Base-by-base conservation (phyloP, 805 yeast species). In the Schwanniomyces occidentalis region DNA sequence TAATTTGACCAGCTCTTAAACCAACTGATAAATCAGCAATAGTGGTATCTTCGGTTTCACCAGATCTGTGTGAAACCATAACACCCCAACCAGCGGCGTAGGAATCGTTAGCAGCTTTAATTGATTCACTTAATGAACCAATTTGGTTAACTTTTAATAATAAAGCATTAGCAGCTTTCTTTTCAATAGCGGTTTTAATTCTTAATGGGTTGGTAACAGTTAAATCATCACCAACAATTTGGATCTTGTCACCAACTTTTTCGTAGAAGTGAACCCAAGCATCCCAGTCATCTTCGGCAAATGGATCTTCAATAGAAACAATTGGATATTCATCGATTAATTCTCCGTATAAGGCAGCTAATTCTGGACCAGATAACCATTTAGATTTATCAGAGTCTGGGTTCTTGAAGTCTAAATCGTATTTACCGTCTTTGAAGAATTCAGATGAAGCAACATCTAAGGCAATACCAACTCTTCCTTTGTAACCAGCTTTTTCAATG, bases 31-130 rank as follows among this genome's bases (percentile, higher is more conserved):
- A 80, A 74, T 91, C 98, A 63, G 99, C 98, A 71, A 91, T 91
- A 78, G 87, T 83, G 61, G 95, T 84, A 75, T 93, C 99, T 78
- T 93, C 99, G 54, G 97, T 90, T 81, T 91, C 99, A 77, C 99
- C 99, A 58, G 97, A 90, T 83, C 99, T 89, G 88, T 91, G 99
- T 62, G 97, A 90, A 60, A 93, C 98, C 97, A 91, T 90, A 65
- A 90, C 96, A 80, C 97, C 97, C 99, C 99, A 91, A 65, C 88
- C 88, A 49, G 96, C 97, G 50, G 80, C 82, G 75, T 80, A 90
- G 41, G 98, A 86, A 72, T 85, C 93, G 69, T 85, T 73, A 61
- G 98, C 97, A 62, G 98, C 97, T 71, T 88, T 78, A 73, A 91
- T 89, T 49, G 98, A 87, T 80, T 91, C 99, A 56, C 95, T 69